Percentiles rank a stretch among this genome's conserved stretches.
Conservation (phyloP, 73 alveolate species). For the Stentor roeselii region DNA sequence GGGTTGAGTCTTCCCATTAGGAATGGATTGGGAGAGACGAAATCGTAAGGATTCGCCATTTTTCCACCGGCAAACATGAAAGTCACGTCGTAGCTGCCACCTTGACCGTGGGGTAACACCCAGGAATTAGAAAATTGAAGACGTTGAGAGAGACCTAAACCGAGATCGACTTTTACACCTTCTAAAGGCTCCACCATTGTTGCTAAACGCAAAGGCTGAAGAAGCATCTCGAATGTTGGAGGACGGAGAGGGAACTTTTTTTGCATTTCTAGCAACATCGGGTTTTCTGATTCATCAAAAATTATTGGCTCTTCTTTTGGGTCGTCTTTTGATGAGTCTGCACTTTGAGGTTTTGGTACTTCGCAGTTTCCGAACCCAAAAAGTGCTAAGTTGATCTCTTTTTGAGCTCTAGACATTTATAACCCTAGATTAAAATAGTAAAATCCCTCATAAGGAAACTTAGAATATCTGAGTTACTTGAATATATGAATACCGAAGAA, state of each 20-base stretch:
- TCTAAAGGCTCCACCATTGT: slow-evolving; percentile 28
- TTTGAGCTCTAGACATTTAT: neutral
- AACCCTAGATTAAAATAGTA: neutral
- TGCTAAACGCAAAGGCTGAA: slow-evolving; percentile 7
- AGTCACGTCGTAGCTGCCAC: neutral
- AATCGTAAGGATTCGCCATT: slow-evolving; percentile 19
- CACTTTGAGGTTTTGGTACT: neutral
- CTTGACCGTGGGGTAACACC: slow-evolving; percentile 22
- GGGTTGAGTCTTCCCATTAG: slow-evolving; percentile 27
- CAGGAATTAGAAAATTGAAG: neutral
- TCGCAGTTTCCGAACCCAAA: neutral
- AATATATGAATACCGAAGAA: neutral
- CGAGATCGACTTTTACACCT: slow-evolving; percentile 18
- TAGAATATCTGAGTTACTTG: no score
- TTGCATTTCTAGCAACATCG: neutral
- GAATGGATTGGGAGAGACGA: slow-evolving; percentile 24
- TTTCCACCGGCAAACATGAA: slow-evolving; percentile 29
- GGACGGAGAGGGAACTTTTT: slow-evolving; percentile 15
- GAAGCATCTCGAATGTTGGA: slow-evolving; percentile 19
- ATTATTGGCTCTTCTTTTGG: slow-evolving; percentile 2
- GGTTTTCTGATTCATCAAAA: slow-evolving; percentile 24
- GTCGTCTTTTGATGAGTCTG: slow-evolving; percentile 7
- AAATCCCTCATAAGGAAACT: no score
- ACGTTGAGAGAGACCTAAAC: neutral
- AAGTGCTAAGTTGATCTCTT: no score